Percentiles rank a stretch among this genome's conserved stretches.
Evolutionary conservation across 345 rosid species (phyloP).

Genomic region (Eutrema heterophyllum): DNA sequence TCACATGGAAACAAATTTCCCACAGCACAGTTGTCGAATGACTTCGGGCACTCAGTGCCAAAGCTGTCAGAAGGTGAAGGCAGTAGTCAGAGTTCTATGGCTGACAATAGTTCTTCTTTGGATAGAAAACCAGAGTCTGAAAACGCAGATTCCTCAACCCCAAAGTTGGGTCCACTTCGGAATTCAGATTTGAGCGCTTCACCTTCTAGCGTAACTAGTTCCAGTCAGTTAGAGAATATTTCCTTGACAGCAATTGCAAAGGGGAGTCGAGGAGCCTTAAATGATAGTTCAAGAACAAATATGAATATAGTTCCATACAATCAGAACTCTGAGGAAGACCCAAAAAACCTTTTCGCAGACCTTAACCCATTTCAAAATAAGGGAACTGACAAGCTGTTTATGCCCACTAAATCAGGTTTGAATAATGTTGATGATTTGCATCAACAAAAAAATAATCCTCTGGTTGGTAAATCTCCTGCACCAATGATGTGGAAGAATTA

Average conservation of each 20-base stretch:
- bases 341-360: constrained; percentile 80
- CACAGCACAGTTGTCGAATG: constrained; percentile 39
- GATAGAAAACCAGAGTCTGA: constrained; percentile 39
- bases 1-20: constrained; percentile 46
- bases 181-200: constrained; percentile 55
- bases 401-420: constrained; percentile 49
- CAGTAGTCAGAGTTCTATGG: constrained; percentile 46
- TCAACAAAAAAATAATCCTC: constrained; percentile 46
- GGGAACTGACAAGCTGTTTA: constrained; percentile 63
- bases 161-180: constrained; percentile 31
- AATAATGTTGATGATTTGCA: constrained; percentile 55
- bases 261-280: constrained; percentile 57
- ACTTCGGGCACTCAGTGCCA: constrained; percentile 39
- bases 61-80: constrained; percentile 65
- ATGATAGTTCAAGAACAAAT: constrained; percentile 63
- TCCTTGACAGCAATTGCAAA: constrained; percentile 50
- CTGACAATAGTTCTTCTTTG: constrained; percentile 29
- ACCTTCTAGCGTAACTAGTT: constrained; percentile 35
- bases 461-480: constrained; percentile 62
- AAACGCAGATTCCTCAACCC: constrained; percentile 34
- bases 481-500: constrained; percentile 86
- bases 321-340: constrained; percentile 65
- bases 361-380: constrained; percentile 89
- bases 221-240: constrained; percentile 51
- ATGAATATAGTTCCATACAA: constrained; percentile 65